Evolutionary conservation across 2,329 filamentous ascomycete genomes (phyloP).

Genomic region (Hirsutella minnesotensis): DNA sequence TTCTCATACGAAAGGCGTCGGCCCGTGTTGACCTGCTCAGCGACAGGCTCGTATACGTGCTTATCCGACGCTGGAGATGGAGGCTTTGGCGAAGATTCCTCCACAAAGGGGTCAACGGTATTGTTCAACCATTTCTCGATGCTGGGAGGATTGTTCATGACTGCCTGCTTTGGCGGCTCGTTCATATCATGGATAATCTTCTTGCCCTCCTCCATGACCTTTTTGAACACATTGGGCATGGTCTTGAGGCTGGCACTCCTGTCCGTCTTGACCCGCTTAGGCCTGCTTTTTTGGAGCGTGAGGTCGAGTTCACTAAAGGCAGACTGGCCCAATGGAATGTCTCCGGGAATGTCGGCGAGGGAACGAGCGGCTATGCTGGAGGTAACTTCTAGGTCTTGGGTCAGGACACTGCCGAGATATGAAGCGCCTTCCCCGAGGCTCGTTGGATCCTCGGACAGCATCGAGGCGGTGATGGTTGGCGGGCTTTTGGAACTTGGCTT

Average conservation of each 20-base stretch:
- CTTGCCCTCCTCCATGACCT: conserved; percentile 51
- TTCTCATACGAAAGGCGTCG: conserved; percentile 2
- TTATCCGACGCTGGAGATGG: not conserved
- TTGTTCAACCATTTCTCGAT: conserved; percentile 55
- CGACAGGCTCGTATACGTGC: not conserved
- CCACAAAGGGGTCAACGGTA: conserved; percentile 51
- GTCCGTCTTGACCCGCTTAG: conserved; percentile 33
- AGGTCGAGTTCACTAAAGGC: conserved; percentile 56
- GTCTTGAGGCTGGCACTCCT: conserved; percentile 46
- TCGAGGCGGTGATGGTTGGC: conserved; percentile 8
- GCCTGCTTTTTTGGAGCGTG: conserved; percentile 29
- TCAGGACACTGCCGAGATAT: conserved; percentile 11
- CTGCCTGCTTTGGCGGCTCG: conserved; percentile 39
- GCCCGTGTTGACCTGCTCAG: not conserved
- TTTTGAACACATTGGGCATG: conserved; percentile 52
- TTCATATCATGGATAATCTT: conserved; percentile 52
- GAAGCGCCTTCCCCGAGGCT: conserved; percentile 16
- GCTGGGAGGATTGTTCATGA: conserved; percentile 44
- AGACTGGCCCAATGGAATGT: conserved; percentile 53
- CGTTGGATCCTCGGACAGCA: conserved; percentile 15
- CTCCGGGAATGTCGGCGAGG: conserved; percentile 40
- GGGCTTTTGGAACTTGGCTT: conserved; percentile 14
- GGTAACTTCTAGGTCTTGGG: conserved; percentile 19
- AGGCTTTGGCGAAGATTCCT: conserved; percentile 25
- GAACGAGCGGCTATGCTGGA: conserved; percentile 34